Evolutionary conservation across 306 rosid genomes (phyloP), one percentile per base, ranked within the genome.

Genomic region (Nissolia schottii): DNA sequence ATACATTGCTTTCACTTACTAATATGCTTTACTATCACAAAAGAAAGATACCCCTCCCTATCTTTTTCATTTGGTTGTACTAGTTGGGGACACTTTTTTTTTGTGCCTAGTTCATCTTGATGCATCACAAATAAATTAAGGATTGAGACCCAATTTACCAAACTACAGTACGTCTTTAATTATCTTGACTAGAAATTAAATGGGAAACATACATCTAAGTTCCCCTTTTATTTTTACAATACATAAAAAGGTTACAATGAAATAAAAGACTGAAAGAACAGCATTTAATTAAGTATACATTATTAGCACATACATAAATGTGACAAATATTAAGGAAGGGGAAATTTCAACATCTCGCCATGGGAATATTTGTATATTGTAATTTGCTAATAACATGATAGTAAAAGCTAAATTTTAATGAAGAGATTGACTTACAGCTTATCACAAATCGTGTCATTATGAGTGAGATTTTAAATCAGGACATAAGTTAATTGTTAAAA

Each of bases 11-110:
- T 70, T 75, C 67, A 4, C 46, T 75, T 66, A 65, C 51, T 11
- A 45, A 67, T n/a, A n/a, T 28, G 23, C 59, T 54, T 75, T 41
- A 35, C 23, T 57, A 43, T 22, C 28, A 62, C 43, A 27, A 63
- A n/a, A 49, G 59, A 71, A 43, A 72, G 70, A 78, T 55, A 37
- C 71, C 72, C 29, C 14, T n/a, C 3, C 22, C 48, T 18, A 11
- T 45, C 73, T 24, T 80, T 68, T 67, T 74, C 80, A 7, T 67
- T n/a, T 35, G 76, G 61, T 53, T 19, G 75, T 48, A 73, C 65
- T 1, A 55, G 34, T 14, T 66, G 16, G 71, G 64, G 69, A 69
- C 80, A 31, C 60, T 65, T 38, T 29, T 75, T 65, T 38, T 29
- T 75, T 32, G 16, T 28, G 48, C 74, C 67, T 55, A 43, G 15